These are phyloP conservation scores for Linaria vulgaris DNA, from an alignment of 257 asterid genomes.

Conservation along the genomic window DNA sequence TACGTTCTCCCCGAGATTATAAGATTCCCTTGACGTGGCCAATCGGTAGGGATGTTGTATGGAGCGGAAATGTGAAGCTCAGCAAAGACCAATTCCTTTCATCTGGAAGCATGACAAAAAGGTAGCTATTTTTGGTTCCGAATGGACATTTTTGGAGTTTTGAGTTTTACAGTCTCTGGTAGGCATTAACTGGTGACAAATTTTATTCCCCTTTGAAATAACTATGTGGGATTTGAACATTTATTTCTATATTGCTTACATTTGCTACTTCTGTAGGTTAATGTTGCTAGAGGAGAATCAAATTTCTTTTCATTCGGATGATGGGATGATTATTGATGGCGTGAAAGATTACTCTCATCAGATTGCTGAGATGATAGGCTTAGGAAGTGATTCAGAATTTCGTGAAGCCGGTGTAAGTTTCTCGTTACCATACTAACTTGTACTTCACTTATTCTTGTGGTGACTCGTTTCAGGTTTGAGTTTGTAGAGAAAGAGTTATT, in stretches of 20 bases:
- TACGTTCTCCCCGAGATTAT: slow-evolving; percentile 93
- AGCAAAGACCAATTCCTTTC: slow-evolving; percentile 96
- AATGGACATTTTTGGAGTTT: slow-evolving; percentile 16
- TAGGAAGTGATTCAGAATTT: slow-evolving; percentile 81
- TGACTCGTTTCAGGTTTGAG: too few species aligned
- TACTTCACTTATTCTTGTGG: neutral
- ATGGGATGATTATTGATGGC: slow-evolving; percentile 68
- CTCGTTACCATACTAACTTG: slow-evolving; percentile 7
- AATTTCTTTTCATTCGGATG: slow-evolving; percentile 91
- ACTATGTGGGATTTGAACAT: neutral
- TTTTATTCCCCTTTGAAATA: slow-evolving; percentile 1
- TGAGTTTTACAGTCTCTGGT: slow-evolving; percentile 12
- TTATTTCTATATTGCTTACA: slow-evolving; percentile 7
- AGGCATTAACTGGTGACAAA: neutral
- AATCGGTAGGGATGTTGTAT: slow-evolving; percentile 80
- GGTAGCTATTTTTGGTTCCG: slow-evolving; percentile 45
- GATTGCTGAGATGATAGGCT: slow-evolving; percentile 91
- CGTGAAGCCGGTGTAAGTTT: slow-evolving; percentile 82
- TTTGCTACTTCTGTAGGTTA: slow-evolving; percentile 54
- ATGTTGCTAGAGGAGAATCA: slow-evolving; percentile 98
- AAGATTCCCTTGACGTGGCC: slow-evolving; percentile 97
- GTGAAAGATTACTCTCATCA: slow-evolving; percentile 87
- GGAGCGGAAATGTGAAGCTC: slow-evolving; percentile 92
- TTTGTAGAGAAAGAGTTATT: slow-evolving; percentile 13
- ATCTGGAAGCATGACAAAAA: slow-evolving; percentile 98